These are phyloP conservation scores for Stephanodiscus triporus DNA, from an alignment of 108 stramenopile genomes.

Conservation along the genomic window DNA sequence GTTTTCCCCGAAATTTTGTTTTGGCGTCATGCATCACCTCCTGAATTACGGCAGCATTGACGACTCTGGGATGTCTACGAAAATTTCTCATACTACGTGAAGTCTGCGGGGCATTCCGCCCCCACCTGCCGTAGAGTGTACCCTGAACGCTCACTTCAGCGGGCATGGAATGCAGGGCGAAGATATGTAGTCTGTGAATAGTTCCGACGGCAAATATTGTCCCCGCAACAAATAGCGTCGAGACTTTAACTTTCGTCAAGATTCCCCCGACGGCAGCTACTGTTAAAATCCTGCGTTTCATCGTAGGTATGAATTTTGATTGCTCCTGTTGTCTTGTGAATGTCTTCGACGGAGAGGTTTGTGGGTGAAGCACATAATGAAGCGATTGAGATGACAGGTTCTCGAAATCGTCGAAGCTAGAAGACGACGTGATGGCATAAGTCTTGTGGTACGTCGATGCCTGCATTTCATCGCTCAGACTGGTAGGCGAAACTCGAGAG, in stretches of 20 bases:
- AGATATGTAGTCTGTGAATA: neutral
- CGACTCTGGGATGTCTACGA: too few relatives aligned
- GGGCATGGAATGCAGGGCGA: too few relatives aligned
- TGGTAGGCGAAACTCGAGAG: neutral
- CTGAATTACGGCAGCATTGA: neutral
- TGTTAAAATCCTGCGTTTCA: neutral
- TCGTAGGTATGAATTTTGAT: neutral
- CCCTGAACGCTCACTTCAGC: too few relatives aligned
- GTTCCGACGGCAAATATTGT: slow-evolving; percentile 2
- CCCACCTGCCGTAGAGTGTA: too few relatives aligned
- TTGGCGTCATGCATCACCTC: neutral
- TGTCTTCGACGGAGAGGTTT: neutral
- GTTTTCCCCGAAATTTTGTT: too few relatives aligned
- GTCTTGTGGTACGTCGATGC: neutral
- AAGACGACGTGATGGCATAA: neutral
- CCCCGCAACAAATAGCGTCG: neutral
- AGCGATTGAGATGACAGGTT: slow-evolving; percentile 4
- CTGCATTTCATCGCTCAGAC: neutral
- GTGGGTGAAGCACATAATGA: neutral
- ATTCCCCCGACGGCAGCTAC: neutral
- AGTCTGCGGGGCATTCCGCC: too few relatives aligned
- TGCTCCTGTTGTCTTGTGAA: neutral
- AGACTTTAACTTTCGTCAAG: neutral
- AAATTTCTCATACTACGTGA: too few relatives aligned
- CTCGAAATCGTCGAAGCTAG: neutral